Percentiles rank a stretch among this genome's conserved stretches.
Evolutionary conservation across 2,329 filamentous ascomycete species (phyloP).

Genomic region (Incumbomyces delicatus): DNA sequence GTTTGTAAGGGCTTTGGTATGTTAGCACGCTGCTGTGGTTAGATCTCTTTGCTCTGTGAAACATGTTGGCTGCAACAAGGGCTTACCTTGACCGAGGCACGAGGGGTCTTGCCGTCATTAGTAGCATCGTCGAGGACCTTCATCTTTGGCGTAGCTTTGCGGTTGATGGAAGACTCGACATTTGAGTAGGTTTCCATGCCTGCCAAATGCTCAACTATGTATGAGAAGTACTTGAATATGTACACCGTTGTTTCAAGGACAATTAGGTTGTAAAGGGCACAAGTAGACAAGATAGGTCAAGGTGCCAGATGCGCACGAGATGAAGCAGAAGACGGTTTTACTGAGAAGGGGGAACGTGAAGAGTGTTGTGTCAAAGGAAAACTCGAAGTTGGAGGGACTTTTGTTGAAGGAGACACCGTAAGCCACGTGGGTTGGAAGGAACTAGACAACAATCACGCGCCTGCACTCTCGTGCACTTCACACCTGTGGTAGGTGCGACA

Average conservation of each 20-base stretch:
- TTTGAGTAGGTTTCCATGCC: constrained; percentile 4
- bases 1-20: constrained; percentile 26
- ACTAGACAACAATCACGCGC: no score
- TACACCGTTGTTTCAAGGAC: constrained; percentile 11
- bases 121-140: constrained; percentile 16
- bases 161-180: background rate
- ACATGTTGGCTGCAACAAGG: background rate
- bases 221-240: constrained; percentile 11
- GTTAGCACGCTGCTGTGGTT: constrained; percentile 12
- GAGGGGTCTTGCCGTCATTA: constrained; percentile 6
- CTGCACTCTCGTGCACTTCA: background rate
- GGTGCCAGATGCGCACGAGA: constrained; percentile 2
- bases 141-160: constrained; percentile 13
- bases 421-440: constrained; percentile 1
- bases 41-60: constrained; percentile 8
- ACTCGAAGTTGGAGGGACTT: constrained; percentile 14
- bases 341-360: constrained; percentile 10
- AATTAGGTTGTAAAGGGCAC: constrained; percentile 4
- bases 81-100: constrained; percentile 11
- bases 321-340: constrained; percentile 12
- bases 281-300: constrained; percentile 6
- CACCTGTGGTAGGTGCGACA: background rate
- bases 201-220: constrained; percentile 4
- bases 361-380: constrained; percentile 14
- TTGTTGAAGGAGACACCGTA: background rate